Base-by-base conservation (phyloP, 345 rosid species). In the Linum trigynum region DNA sequence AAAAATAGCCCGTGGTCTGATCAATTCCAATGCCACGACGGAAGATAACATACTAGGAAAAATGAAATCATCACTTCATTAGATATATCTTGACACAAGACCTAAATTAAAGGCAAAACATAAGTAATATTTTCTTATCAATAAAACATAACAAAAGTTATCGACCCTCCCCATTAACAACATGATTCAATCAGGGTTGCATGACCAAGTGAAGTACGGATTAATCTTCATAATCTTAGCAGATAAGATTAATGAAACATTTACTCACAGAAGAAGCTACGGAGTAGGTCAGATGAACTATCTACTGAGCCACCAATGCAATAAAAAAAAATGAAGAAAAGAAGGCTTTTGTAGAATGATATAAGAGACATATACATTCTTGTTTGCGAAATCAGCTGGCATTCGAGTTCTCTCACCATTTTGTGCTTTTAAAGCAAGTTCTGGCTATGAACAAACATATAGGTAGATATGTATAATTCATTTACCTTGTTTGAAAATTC, bases 21-120 rank as follows among this genome's bases (percentile, higher is more conserved):
- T 92, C 98, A 66, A 89, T 59, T 67, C 97, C 98, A 62, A 92
- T 83, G 57, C 98, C 98, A 42, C 97, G 90, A 65, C 98, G 83
- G 81, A 92, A 92, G 75, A 92, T 87, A 65, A 92, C 80, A 63
- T 85, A 92, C 98, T 92, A 7, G 38, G 11, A 67, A 65, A 61
- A 74, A 69, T 32, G 12, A 17, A 70, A 68, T 53, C 58, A 58
- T 55, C 61, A 2, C 14, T 37, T 23, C 40, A 60, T 76, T 38
- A 75, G 68, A 10, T 66, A 10, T 66, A 62, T 69, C 41, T 38
- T 66, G 56, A 37, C 32, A 45, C 37, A 17, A 43, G 9, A 61
- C 3, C 32, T 57, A 7, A 14, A 14, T 10, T 1, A 40, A 59
- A 59, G 39, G 14, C 3, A 35, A 14, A 23, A 64, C 45, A 35